These are phyloP conservation scores for Lachnellula willkommii DNA, from an alignment of 2,329 filamentous ascomycete genomes.

Conservation along the genomic window DNA sequence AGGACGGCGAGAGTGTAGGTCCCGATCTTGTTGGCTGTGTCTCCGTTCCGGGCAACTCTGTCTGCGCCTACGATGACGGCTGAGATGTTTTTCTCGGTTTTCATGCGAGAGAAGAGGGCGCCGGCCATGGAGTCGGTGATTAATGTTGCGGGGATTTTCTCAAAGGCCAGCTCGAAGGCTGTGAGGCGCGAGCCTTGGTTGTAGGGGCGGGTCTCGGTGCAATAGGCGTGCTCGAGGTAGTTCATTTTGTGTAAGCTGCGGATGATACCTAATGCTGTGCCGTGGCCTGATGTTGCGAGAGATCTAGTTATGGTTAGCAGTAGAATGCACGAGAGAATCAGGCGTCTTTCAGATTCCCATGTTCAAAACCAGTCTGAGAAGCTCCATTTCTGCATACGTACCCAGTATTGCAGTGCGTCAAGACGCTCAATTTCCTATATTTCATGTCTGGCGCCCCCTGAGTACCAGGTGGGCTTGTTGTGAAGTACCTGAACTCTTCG, in stretches of 20 bases:
- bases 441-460: slow-evolving; percentile 39
- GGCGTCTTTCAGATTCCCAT: too few relatives aligned
- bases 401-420: slow-evolving; percentile 98
- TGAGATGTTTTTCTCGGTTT: slow-evolving; percentile 61
- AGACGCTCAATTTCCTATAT: slow-evolving; percentile 62
- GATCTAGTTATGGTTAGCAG: slow-evolving; percentile 49
- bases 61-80: slow-evolving; percentile 94
- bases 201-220: slow-evolving; percentile 94
- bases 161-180: slow-evolving; percentile 93
- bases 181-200: slow-evolving; percentile 95
- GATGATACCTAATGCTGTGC: slow-evolving; percentile 90
- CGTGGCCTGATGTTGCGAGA: slow-evolving; percentile 94
- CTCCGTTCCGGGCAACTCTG: slow-evolving; percentile 89
- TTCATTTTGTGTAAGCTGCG: slow-evolving; percentile 66
- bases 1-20: slow-evolving; percentile 92
- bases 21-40: slow-evolving; percentile 98
- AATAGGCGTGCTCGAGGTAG: slow-evolving; percentile 77
- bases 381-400: slow-evolving; percentile 33
- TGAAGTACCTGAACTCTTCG: slow-evolving; percentile 29
- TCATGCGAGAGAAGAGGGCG: slow-evolving; percentile 65
- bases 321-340: not conserved
- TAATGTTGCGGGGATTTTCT: slow-evolving; percentile 83
- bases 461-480: slow-evolving; percentile 34
- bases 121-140: slow-evolving; percentile 97
- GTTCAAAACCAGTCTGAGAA: too few relatives aligned